A percentile compares a stretch with the other conserved stretches of the same genome.
phyloP scores from a whole-genome alignment of 805 yeast species.

The Suhomyces pyralidae region DNA sequence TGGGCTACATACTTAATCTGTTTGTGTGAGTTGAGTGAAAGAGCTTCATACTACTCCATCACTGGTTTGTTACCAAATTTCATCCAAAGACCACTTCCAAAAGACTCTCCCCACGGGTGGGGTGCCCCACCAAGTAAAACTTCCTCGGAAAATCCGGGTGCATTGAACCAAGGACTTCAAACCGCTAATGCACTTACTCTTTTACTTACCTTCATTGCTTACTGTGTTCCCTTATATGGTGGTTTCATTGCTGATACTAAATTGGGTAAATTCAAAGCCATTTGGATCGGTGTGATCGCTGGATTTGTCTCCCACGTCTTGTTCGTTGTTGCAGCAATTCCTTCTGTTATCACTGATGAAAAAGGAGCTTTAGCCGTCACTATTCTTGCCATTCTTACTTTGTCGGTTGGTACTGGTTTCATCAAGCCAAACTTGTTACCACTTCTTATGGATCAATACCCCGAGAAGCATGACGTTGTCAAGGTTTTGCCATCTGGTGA shows the following conservation, averaged over 20 bases:
- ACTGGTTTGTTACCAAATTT: conserved; percentile 46
- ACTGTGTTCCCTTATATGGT: conserved; percentile 50
- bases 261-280: conserved; percentile 46
- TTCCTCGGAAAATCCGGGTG: conserved; percentile 46
- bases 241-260: conserved; percentile 51
- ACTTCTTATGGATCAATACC: conserved; percentile 47
- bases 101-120: conserved; percentile 45
- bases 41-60: conserved; percentile 53
- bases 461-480: conserved; percentile 57
- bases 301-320: conserved; percentile 48
- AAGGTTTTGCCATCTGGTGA: conserved; percentile 59
- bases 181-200: conserved; percentile 47
- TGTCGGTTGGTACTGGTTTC: conserved; percentile 50
- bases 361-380: conserved; percentile 36
- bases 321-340: conserved; percentile 49
- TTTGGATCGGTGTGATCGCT: conserved; percentile 47
- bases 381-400: conserved; percentile 36
- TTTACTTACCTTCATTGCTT: conserved; percentile 48
- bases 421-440: conserved; percentile 55
- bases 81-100: conserved; percentile 51
- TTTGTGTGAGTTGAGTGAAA: conserved; percentile 47
- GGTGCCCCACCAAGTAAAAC: conserved; percentile 30
- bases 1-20: conserved; percentile 49
- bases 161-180: conserved; percentile 45
- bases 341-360: conserved; percentile 33